These are phyloP conservation scores for Solanum appendiculatum DNA, from an alignment of 257 asterid genomes.

Conservation along the genomic window DNA sequence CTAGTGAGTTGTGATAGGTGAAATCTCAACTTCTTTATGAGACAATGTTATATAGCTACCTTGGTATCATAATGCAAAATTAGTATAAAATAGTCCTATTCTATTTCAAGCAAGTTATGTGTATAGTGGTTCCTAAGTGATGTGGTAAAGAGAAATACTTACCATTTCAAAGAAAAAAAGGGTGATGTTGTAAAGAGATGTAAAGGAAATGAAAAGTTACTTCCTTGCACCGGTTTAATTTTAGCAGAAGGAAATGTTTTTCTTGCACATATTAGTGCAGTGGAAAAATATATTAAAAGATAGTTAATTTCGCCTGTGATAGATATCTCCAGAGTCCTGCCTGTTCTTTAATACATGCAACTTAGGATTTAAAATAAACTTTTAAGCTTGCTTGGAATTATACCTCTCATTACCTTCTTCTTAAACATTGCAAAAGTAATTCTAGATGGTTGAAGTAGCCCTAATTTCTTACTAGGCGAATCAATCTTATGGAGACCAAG, in stretches of 20 bases:
- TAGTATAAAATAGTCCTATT: neutral
- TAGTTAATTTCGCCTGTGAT: neutral
- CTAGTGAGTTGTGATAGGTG: neutral
- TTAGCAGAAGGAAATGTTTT: neutral
- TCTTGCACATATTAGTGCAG: neutral
- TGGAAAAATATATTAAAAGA: neutral
- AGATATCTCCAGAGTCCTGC: neutral
- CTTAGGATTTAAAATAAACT: neutral
- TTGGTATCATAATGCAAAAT: neutral
- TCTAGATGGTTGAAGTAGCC: neutral
- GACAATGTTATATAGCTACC: neutral
- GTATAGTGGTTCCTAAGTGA: neutral
- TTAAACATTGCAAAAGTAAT: neutral
- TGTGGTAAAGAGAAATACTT: neutral
- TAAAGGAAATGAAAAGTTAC: neutral
- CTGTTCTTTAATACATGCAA: neutral
- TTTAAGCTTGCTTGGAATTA: neutral
- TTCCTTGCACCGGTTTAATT: neutral
- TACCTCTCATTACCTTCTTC: neutral
- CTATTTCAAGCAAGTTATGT: neutral
- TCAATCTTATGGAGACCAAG: neutral
- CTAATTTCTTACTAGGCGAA: neutral
- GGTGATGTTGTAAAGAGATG: neutral
- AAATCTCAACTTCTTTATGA: neutral
- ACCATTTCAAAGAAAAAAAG: neutral